Evolutionary conservation across 75 land plant species (phyloP).

Genomic region (Cunninghamia lanceolata): DNA sequence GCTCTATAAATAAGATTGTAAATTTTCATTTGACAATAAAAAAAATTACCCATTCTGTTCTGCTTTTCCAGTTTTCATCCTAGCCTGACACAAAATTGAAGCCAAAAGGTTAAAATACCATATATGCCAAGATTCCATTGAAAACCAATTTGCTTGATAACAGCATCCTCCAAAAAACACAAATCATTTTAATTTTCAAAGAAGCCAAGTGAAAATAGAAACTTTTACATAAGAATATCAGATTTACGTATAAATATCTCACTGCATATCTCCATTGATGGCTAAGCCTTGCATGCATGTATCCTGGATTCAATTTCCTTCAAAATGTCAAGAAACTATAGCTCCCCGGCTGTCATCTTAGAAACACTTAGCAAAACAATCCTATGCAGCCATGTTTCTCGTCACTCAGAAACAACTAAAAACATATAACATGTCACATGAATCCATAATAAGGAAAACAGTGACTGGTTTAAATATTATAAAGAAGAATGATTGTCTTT

Average conservation of each 20-base stretch:
- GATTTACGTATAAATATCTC: background rate
- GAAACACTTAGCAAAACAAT: background rate
- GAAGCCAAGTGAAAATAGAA: background rate
- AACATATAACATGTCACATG: too few species aligned
- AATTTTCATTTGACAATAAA: too few species aligned
- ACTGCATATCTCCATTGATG: background rate
- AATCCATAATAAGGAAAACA: background rate
- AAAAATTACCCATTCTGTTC: too few species aligned
- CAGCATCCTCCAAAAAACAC: background rate
- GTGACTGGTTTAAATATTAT: background rate
- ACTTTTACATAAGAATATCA: background rate
- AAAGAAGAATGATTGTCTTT: background rate
- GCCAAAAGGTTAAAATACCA: background rate
- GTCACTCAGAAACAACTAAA: too few species aligned
- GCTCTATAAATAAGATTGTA: too few species aligned
- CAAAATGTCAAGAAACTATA: background rate
- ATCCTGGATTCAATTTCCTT: background rate
- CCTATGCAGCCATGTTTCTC: background rate
- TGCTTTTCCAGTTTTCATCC: background rate
- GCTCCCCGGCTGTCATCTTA: background rate
- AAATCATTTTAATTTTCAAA: background rate
- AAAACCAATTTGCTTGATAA: background rate
- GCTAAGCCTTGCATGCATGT: background rate
- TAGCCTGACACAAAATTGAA: background rate
- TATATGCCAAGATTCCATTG: background rate